phyloP scores from a whole-genome alignment of 2,329 filamentous ascomycete genomes.

The Fusarium sp. region DNA sequence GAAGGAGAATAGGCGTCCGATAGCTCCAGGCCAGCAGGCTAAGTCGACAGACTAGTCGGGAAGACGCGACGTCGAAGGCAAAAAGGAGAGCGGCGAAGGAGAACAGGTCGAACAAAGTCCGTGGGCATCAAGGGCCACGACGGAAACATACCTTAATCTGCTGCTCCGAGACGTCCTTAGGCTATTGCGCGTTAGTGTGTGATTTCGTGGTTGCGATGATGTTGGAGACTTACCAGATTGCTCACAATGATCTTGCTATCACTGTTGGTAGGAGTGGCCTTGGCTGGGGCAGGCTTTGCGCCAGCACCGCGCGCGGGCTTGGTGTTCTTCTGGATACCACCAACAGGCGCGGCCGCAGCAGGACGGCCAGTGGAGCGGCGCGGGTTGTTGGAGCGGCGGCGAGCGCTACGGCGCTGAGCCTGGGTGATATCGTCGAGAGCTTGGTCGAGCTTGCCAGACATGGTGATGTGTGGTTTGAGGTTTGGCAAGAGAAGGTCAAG shows the following conservation, averaged over 20 bases:
- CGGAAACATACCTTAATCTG: slow-evolving; percentile 99
- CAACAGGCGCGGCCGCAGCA: slow-evolving; percentile 78
- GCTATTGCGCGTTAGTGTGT: slow-evolving; percentile 74
- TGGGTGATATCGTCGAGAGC: slow-evolving; percentile 98
- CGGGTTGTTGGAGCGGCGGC: slow-evolving; percentile 64
- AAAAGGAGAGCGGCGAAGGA: slow-evolving; percentile 58
- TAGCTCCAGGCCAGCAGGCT: slow-evolving; percentile 45
- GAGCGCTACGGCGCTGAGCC: slow-evolving; percentile 75
- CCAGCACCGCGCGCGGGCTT: slow-evolving; percentile 72
- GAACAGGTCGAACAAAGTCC: slow-evolving; percentile 78
- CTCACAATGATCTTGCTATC: slow-evolving; percentile 99
- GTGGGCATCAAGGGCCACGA: slow-evolving; percentile 77
- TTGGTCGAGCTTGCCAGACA: slow-evolving; percentile 97
- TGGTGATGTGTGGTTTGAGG: slow-evolving; percentile 62
- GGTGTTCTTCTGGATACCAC: slow-evolving; percentile 86
- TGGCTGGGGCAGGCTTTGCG: slow-evolving; percentile 75
- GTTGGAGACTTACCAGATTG: slow-evolving; percentile 83
- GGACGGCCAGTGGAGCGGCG: slow-evolving; percentile 68
- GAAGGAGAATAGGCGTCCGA: slow-evolving; percentile 54
- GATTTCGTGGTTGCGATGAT: neutral
- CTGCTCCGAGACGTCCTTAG: slow-evolving; percentile 94
- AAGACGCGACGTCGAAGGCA: slow-evolving; percentile 51
- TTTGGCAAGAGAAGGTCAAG: slow-evolving; percentile 33
- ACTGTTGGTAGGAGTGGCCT: slow-evolving; percentile 72
- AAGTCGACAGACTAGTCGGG: slow-evolving; percentile 39